Evolutionary conservation across 176 grass and related monocot genomes (phyloP), one percentile per base, ranked within the genome.

Genomic region (Puccinellia tenuiflora): DNA sequence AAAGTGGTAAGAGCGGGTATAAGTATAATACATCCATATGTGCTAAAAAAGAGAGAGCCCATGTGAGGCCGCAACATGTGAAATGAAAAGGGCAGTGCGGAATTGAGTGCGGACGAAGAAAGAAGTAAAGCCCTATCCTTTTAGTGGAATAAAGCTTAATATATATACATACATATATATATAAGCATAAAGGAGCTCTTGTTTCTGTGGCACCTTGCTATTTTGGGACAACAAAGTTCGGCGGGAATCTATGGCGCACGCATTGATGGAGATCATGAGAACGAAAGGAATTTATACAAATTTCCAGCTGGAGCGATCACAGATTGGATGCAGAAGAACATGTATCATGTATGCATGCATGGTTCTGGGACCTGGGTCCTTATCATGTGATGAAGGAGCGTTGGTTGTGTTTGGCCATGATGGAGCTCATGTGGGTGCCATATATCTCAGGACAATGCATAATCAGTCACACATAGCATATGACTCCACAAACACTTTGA

Each of bases 361-460:
- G 71, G 61, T 26, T 31, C 7, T 77, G 45, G 37, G 66, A 37
- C 35, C n/a, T n/a, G n/a, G n/a, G n/a, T 40, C 24, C 12, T 25
- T 31, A 54, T 77, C 78, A 86, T 86, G 83, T 90, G 83, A 78
- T 90, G 83, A 78, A 63, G 75, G 73, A 45, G 71, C 62, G 33
- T 43, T 21, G 73, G 13, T 20, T 29, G 69, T 42, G 63, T 46
- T 46, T 68, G 43, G 59, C 68, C 21, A 73, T 83, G 88, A 86
- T 86, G 88, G 73, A 86, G 67, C 73, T 86, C 88, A 86, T 73
- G 79, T 78, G 88, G 71, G 56, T 59, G 43, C 45, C 84, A 78
- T 79, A 77, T 18, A 67, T 78, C 62, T 77, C 55, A 24, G 15
- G 43, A 65, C 73, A 11, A 82, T 68, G 51, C 7, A 48, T n/a